Base-by-base conservation (phyloP, 768 basidiomycete genomes). In the Collybia mongolica region DNA sequence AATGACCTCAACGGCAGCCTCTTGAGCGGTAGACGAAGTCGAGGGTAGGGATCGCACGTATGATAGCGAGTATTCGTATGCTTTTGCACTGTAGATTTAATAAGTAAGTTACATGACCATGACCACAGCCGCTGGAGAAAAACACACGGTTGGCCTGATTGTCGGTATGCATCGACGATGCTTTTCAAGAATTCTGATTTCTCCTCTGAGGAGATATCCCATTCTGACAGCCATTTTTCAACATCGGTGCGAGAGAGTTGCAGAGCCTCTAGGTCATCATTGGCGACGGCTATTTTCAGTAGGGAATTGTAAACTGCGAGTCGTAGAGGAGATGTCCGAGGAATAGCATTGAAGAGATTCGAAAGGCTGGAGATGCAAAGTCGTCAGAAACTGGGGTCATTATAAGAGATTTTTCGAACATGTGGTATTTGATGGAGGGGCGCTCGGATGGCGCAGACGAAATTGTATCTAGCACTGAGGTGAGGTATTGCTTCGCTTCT, bases 171-270 rank as follows among this genome's bases (percentile, higher is more conserved):
- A 54, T 81, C 78, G 0, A 80, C 80, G 47, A 93, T 73, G 3
- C 66, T 72, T 58, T 86, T 84, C 40, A 90, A 66, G 66, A 92
- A 88, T 1, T 69, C 68, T 46, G 79, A 74, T 60, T 87, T 88
- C 52, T 87, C 80, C 46, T 82, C 78, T 4, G 74, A 55, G 2
- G 82, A 69, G 48, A 90, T 72, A 15, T 77, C 75, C 90, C 90
- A 92, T 58, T 91, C 88, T 14, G 77, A 73, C 22, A 90, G 63
- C 89, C 89, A 92, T 61, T 77, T 83, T 62, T 90, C 81, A n/a
- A 92, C 77, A 48, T 82, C 80, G 2, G 72, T 54, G 59, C 74
- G 76, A 39, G 79, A 75, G 35, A 91, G 71, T 41, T 80, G 78
- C 6, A 93, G 75, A 7, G 77, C 66, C 9, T 81, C 76, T 3